Base-by-base conservation (phyloP, 306 rosid species). In the Cucumis melo region DNA sequence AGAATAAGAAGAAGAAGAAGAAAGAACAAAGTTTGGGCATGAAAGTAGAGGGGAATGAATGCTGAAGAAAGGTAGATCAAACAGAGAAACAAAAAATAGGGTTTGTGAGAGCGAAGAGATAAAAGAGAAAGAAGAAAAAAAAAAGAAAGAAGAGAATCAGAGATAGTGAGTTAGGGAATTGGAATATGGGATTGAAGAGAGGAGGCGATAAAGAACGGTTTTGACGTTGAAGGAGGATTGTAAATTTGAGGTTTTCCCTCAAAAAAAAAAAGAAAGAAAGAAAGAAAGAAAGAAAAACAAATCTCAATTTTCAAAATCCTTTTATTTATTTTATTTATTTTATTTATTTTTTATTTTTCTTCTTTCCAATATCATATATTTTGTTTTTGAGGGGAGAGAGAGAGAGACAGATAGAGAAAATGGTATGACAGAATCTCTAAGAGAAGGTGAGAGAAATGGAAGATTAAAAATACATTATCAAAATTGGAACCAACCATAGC, bases 1-100 rank as follows among this genome's bases (percentile, higher is more conserved):
- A 62, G 77, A 17, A 62, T 76, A 41, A 51, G 55, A 65, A 81
- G 77, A 17, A 62, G 80, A 41, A 51, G 55, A 65, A 81, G 80
- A 77, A 68, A 53, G 56, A 56, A 83, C 10, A 39, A 70, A 72
- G 74, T 19, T 58, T 76, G 80, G 80, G 84, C 79, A 85, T 77
- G 74, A 50, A 82, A 79, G 74, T 41, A 79, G 73, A 55, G 8
- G 5, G 80, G 44, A 79, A 44, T 41, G 80, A 50, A 81, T 73
- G 54, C 23, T 17, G 70, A 73, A 55, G 80, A 86, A 85, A 76
- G 20, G 83, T 12, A 72, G 92, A 90, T 92, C 87, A 87, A 82
- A 81, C 1, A 39, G 3, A 73, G 46, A 46, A 53, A 73, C 83
- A 74, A 71, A 73, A 84, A 76, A 74, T 83, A 84, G 86, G 79